phyloP scores from a whole-genome alignment of 768 basidiomycete species.

The Harrya chromipes region DNA sequence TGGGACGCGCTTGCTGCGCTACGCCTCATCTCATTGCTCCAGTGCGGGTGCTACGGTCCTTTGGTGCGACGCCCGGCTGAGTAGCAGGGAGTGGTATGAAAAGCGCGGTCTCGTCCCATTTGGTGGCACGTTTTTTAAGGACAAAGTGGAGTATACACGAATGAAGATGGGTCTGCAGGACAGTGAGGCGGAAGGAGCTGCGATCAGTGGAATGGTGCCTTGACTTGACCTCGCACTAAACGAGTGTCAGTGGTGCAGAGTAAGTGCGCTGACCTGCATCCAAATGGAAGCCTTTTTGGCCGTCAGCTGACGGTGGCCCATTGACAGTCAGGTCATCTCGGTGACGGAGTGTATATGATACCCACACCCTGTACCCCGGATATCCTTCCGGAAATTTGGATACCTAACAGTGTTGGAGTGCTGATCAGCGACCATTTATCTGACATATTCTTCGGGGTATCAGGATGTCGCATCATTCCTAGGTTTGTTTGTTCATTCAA shows the following conservation, averaged over 20 bases:
- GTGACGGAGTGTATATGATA: conserved; percentile 7
- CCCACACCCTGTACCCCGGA: conserved; percentile 15
- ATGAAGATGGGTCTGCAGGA: conserved; percentile 42
- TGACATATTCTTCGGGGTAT: conserved; percentile 4
- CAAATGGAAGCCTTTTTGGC: background rate
- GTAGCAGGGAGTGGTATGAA: conserved; percentile 48
- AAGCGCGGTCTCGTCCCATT: conserved; percentile 49
- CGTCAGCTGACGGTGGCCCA: conserved; percentile 6
- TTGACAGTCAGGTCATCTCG: conserved; percentile 8
- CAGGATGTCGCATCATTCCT: background rate
- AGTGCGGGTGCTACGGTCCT: conserved; percentile 40
- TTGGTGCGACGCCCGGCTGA: conserved; percentile 58
- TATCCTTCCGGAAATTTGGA: conserved; percentile 4
- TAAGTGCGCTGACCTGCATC: conserved; percentile 2
- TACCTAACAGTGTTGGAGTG: conserved; percentile 3
- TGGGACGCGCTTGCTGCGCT: conserved; percentile 45
- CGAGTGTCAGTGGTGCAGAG: background rate
- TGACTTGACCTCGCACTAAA: background rate
- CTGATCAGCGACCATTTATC: background rate
- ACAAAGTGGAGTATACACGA: conserved; percentile 51
- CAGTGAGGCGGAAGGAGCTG: background rate
- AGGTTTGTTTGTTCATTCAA: background rate
- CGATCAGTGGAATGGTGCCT: conserved; percentile 1
- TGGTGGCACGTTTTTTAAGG: conserved; percentile 52
- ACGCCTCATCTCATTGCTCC: conserved; percentile 38